Conservation (phyloP, 1,284 basidiomycete species). For the Fomitopsis pinicola region DNA sequence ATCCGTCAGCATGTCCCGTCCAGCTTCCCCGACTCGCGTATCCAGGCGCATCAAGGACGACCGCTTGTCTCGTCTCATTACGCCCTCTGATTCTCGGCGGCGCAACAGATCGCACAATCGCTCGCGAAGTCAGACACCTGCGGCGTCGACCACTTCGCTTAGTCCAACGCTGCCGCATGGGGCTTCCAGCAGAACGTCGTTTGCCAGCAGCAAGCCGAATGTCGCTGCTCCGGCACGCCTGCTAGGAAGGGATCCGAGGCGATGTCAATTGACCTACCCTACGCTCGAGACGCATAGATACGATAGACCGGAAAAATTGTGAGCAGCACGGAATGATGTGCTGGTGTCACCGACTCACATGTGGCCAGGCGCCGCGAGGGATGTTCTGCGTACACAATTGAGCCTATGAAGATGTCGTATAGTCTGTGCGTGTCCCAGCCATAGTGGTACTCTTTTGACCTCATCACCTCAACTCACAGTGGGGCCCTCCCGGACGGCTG, state of each 20-base stretch:
- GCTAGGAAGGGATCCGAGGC: not conserved
- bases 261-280: conserved; percentile 11
- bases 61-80: conserved; percentile 11
- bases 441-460: no score
- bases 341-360: not conserved
- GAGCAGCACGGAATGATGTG: not conserved
- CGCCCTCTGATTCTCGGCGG: conserved; percentile 8
- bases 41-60: conserved; percentile 8
- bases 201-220: conserved; percentile 3
- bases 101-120: conserved; percentile 9
- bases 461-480: no score
- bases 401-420: conserved; percentile 12
- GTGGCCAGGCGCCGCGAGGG: not conserved
- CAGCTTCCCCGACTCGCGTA: conserved; percentile 5
- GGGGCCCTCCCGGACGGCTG: conserved; percentile 16
- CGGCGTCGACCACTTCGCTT: not conserved
- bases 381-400: conserved; percentile 4
- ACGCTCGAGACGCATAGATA: conserved; percentile 14
- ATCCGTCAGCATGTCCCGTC: conserved; percentile 10
- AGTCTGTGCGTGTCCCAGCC: conserved; percentile 7
- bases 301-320: conserved; percentile 11
- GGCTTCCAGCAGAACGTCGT: not conserved
- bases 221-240: conserved; percentile 9
- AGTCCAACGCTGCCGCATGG: not conserved
- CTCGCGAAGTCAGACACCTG: not conserved